Evolutionary conservation across 495 filamentous ascomycete genomes (phyloP).

Genomic region (Neurospora pannonica): DNA sequence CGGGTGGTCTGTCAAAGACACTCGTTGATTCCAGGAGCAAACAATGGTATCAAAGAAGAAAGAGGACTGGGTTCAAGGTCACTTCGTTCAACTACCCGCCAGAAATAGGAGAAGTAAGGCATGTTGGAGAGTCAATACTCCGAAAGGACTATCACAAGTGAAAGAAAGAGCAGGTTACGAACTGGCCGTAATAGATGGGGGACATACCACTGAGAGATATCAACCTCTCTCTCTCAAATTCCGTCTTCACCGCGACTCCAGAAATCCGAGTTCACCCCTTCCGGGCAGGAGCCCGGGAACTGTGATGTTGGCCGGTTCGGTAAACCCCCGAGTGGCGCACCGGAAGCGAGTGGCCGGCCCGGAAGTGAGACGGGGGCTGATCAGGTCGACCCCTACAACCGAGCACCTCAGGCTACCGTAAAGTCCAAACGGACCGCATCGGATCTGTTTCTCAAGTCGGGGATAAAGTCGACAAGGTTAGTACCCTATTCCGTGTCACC

Average conservation of each 20-base stretch:
- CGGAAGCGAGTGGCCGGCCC: not conserved
- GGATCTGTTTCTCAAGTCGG: not conserved
- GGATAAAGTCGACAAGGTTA: not conserved
- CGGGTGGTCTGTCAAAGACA: not conserved
- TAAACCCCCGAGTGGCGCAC: not conserved
- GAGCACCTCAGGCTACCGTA: not conserved
- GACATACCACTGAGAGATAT: not conserved
- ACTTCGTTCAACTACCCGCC: not conserved
- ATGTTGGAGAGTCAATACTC: not conserved
- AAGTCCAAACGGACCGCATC: not conserved
- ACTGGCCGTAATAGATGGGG: not conserved
- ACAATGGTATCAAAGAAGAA: not conserved
- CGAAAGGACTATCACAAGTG: not conserved
- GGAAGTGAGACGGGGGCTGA: not conserved
- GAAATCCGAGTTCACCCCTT: not conserved
- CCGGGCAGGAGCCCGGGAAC: not conserved
- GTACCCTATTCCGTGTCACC: not conserved
- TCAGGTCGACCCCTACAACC: not conserved
- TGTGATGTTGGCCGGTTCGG: not conserved
- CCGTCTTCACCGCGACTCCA: not conserved
- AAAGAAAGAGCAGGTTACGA: not conserved
- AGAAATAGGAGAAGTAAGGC: not conserved
- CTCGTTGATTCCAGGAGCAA: not conserved
- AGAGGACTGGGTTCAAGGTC: not conserved
- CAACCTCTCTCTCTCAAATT: not conserved